These are phyloP conservation scores for Fibroporia radiculosa DNA, from an alignment of 768 basidiomycete genomes.

Conservation along the genomic window DNA sequence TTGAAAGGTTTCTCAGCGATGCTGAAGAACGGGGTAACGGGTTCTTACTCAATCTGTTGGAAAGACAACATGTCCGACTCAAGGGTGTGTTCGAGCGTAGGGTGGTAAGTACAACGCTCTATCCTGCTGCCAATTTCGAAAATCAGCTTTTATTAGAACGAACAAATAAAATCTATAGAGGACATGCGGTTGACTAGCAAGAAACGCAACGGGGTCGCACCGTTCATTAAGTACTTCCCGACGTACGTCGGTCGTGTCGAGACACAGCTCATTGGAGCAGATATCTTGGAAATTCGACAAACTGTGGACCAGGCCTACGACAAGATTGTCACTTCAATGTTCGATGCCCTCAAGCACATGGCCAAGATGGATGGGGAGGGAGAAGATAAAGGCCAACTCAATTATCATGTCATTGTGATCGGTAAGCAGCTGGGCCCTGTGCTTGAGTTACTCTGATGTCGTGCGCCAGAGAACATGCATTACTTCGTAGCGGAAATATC, in stretches of 20 bases:
- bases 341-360: constrained; percentile 90
- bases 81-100: constrained; percentile 74
- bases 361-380: constrained; percentile 90
- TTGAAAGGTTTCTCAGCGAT: constrained; percentile 72
- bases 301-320: constrained; percentile 82
- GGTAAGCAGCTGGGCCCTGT: constrained; percentile 43
- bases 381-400: constrained; percentile 94
- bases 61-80: constrained; percentile 76
- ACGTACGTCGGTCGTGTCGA: constrained; percentile 81
- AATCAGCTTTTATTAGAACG: constrained; percentile 41
- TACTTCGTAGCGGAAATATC: constrained; percentile 82
- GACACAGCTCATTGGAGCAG: constrained; percentile 70
- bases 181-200: constrained; percentile 87
- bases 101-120: constrained; percentile 37
- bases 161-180: constrained; percentile 84
- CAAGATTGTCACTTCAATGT: constrained; percentile 82
- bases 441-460: neutral
- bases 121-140: neutral
- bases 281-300: constrained; percentile 68
- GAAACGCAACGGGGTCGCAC: constrained; percentile 87
- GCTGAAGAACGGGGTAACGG: constrained; percentile 74
- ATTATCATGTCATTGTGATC: constrained; percentile 92
- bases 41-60: constrained; percentile 64
- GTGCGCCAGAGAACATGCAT: constrained; percentile 84
- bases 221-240: constrained; percentile 91